Base-by-base conservation (phyloP, 2,329 filamentous ascomycete species). In the Stagonosporopsis chrysanthemi region DNA sequence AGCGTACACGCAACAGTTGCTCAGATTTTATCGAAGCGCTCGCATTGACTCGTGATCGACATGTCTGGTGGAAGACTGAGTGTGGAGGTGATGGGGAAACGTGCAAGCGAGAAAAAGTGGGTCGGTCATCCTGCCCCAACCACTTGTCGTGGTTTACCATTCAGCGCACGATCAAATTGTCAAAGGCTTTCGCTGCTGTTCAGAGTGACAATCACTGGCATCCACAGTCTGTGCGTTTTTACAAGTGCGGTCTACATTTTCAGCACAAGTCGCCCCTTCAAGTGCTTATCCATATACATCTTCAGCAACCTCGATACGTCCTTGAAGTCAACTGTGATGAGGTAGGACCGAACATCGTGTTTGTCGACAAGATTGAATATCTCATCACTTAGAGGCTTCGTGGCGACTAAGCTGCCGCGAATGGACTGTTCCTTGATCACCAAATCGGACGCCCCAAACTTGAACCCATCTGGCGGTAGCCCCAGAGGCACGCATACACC, bases 401-500 rank as follows among this genome's bases (percentile, higher is more conserved):
- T 48, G 11, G 36, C 22, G 6, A 40, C 35, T 15, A 42, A 43
- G 31, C 35, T 48, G 28, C 55, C 54, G 17, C 33, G 31, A 5
- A 58, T 19, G 8, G 40, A 19, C 28, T 45, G 33, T 15, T 56
- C 35, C 17, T 45, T 39, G 36, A 60, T 56, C 1, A 62, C 41
- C 23, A 58, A 2, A 24, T 55, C 44, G n/a, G 62, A 62, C 14
- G 56, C 46, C n/a, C 52, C 45, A 29, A 48, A 58, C 31, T 58
- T 50, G 24, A 49, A 50, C 0, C 54, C 42, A 17, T 43, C 45
- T 4, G 40, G 43, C 9, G 53, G 63, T 26, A 66, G 22, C 3
- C 63, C 63, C 12, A 66, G 36, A 12, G 52, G 45, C 1, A 64
- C 53, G 15, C 28, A n/a, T n/a, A 55, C 3, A 57, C 58, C 63